Evolutionary conservation across 2,329 filamentous ascomycete genomes (phyloP).

Genomic region (Elsinoe arachidis): DNA sequence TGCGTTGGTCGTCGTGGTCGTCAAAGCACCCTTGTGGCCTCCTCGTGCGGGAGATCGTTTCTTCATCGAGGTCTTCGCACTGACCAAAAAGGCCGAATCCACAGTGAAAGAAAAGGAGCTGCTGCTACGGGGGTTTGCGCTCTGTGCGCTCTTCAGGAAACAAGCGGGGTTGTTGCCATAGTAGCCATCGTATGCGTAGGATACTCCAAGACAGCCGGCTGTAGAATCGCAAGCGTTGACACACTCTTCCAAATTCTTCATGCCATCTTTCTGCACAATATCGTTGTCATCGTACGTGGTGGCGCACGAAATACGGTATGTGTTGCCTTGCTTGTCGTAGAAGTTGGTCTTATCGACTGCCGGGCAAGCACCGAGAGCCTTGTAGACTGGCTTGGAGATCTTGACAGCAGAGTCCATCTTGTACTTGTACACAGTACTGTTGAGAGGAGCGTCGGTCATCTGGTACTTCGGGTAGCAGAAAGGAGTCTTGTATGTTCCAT

Average conservation of each 20-base stretch:
- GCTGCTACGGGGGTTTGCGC: background rate
- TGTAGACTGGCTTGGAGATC: constrained; percentile 6
- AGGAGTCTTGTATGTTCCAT: constrained; percentile 6
- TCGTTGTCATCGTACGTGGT: constrained; percentile 11
- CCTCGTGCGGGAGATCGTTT: background rate
- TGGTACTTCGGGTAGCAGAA: constrained; percentile 13
- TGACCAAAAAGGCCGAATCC: constrained; percentile 7
- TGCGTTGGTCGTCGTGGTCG: background rate
- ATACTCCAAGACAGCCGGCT: constrained; percentile 5
- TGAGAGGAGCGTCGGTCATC: constrained; percentile 6
- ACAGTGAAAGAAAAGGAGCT: constrained; percentile 9
- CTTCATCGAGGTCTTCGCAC: background rate
- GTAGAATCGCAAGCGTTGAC: constrained; percentile 11
- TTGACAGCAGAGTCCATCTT: constrained; percentile 14
- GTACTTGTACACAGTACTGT: constrained; percentile 10
- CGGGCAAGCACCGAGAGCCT: constrained; percentile 12
- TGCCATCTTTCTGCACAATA: constrained; percentile 10
- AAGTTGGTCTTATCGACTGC: constrained; percentile 9
- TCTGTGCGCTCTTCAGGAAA: constrained; percentile 10
- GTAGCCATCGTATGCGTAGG: constrained; percentile 10
- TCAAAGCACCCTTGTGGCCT: background rate
- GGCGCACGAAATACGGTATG: constrained; percentile 9
- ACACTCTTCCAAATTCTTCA: constrained; percentile 12
- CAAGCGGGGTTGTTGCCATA: constrained; percentile 11
- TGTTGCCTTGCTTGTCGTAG: background rate